Evolutionary conservation across 2,329 filamentous ascomycete species (phyloP), one percentile per base, ranked within the genome.

Genomic region (Blastomyces gilchristii): DNA sequence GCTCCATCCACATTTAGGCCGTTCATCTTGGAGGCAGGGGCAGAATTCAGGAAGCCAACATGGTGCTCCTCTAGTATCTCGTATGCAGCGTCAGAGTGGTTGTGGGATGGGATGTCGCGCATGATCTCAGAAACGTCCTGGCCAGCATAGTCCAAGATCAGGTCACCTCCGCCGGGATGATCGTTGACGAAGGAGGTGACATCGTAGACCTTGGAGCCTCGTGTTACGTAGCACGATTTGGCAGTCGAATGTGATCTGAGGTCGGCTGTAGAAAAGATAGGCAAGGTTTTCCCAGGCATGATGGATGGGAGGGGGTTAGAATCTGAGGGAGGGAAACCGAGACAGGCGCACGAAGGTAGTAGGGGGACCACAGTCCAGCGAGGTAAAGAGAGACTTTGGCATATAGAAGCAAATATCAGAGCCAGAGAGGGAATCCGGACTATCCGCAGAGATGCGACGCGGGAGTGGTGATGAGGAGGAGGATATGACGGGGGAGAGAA

Each of bases 141-240:
- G 68, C 93, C 93, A 41, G 84, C 94, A 74, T 94, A 96, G 61
- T 96, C 89, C 66, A 97, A 80, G 65, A 99, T 87, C 69, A 97
- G 80, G 66, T 96, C 90, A 70, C 86, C 85, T 64, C 94, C 94
- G 69, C 94, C 94, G 31, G 94, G 94, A 74, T 99, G 94, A 68
- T 91, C 87, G 61, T 91, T 85, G 65, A 97, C 77, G 72, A 99
- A 99, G 63, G 90, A 85, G 64, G 94, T 97, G 67, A 99, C 83
- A 80, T 99, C 93, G 82, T 91, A 99, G 69, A 99, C 93, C 69
- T 93, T 95, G 64, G 84, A 83, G 66, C 91, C 92, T 62, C 97
- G 82, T 2, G 90, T 94, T 69, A 99, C 92, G 81, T 92, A 99
- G 81, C 93, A 97, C 58, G 91, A 96, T 72, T 91, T 85, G 59